phyloP scores from a whole-genome alignment of 2,329 filamentous ascomycete genomes.

The Scytalidium lignicola region DNA sequence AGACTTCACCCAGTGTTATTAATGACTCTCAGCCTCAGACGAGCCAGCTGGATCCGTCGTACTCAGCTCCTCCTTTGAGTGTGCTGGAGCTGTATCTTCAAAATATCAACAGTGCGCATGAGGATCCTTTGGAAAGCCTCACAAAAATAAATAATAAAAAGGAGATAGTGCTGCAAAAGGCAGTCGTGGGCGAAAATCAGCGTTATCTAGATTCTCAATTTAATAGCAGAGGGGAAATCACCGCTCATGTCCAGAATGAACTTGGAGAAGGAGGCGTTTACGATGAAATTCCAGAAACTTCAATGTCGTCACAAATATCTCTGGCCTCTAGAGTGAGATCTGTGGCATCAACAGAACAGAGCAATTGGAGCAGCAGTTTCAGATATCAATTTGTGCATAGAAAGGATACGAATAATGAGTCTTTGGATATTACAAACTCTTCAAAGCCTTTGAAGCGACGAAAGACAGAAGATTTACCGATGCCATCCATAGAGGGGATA shows the following conservation, averaged over 20 bases:
- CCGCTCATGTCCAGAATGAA: too few species aligned
- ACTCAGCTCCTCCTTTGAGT: constrained; percentile 47
- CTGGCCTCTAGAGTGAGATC: not conserved
- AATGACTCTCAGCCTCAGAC: constrained; percentile 48
- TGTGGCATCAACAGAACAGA: not conserved
- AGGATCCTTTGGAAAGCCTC: not conserved
- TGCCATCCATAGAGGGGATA: not conserved
- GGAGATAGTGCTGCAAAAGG: too few species aligned
- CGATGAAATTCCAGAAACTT: not conserved
- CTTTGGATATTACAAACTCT: not conserved
- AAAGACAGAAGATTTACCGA: not conserved
- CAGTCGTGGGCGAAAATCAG: too few species aligned
- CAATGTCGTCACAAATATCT: not conserved
- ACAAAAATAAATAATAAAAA: not conserved
- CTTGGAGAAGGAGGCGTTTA: too few species aligned
- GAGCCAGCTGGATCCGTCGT: constrained; percentile 24
- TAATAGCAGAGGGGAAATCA: too few species aligned
- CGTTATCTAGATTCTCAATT: too few species aligned
- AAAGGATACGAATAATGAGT: not conserved
- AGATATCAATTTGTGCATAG: not conserved
- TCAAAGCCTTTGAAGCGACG: not conserved
- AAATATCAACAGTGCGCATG: constrained; percentile 22
- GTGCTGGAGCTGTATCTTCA: constrained; percentile 46
- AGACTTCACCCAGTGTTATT: constrained; percentile 44
- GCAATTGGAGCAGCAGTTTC: not conserved